Evolutionary conservation across 495 filamentous ascomycete genomes (phyloP), one percentile per base, ranked within the genome.

Genomic region (Neurospora cerealis): DNA sequence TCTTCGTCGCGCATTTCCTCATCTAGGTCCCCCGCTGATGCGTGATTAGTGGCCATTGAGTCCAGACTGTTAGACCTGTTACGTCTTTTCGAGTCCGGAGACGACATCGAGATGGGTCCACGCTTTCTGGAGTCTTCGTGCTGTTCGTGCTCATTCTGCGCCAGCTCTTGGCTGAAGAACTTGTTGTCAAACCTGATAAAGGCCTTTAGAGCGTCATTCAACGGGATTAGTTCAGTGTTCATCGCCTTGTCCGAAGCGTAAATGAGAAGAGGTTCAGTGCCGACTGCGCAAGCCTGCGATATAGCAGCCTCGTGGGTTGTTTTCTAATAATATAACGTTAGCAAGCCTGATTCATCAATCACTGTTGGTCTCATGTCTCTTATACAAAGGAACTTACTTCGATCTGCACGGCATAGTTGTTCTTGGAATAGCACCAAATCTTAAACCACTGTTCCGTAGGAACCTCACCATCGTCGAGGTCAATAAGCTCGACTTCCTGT

Each of bases 141-240:
- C 34, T 72, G 54, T 19, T 66, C 54, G 15, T 66, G 69, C 37
- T 73, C 73, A 1, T 46, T 80, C 70, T 84, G 77, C 11, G 74
- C 71, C 13, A 85, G 75, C 74, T 87, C 85, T 66, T 83, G 79
- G 48, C 81, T 81, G 72, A 86, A 86, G 19, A 78, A 78, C 9
- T 80, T 79, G 69, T 86, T 87, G 69, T 87, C 85, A 71, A 80
- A 78, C 60, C 76, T 79, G 36, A 85, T 78, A 74, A 87, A 87
- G 66, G 80, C 79, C 38, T 80, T 80, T 73, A 86, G 74, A 39
- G 83, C 79, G 38, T 82, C 79, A 8, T 81, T 75, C 15, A 87
- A 74, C 9, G 83, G 82, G 9, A 80, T 41, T 15, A 75, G 77
- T 6, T 80, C 73, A 10, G 79, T 73, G 1, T 77, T 66, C 76